Evolutionary conservation across 305 asterid genomes (phyloP), one percentile per base, ranked within the genome.

Genomic region (Salvia sclarea): DNA sequence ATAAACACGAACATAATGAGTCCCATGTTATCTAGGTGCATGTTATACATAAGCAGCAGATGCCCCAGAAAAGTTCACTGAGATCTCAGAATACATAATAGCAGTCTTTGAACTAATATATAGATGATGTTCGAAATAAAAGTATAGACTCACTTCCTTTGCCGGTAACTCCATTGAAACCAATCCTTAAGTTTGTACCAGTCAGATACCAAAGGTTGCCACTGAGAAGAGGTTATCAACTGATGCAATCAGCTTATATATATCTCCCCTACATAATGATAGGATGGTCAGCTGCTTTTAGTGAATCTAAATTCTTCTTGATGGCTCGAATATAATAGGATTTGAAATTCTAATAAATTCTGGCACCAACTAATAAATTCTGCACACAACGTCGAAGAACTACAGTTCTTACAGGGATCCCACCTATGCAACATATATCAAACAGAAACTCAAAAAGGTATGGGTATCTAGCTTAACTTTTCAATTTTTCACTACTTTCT

Each of bases 101-200:
- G 64, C 30, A 33, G 35, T n/a, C 8, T 44, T 44, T 44, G 7
- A 24, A 14, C 21, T 13, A 41, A 41, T 0, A 59, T 9, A 59
- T 37, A 17, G n/a, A 61, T 37, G 70, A 28, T 9, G 18, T 18
- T 4, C 0, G 38, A 48, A 14, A 18, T 2, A 33, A 31, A 20
- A 52, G 11, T 35, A 24, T 9, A 10, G 13, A 40, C 24, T n/a
- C 3, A 53, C 28, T 33, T 65, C 33, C 20, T n/a, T 38, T 17
- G 25, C 25, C 52, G 48, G 40, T 20, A 30, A 62, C 63, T 40
- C 25, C 47, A 11, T 52, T 2, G 63, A 61, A 70, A 57, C 59
- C 8, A 69, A 31, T 12, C n/a, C 59, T 57, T n/a, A n/a, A n/a
- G 8, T 18, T 18, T 21, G 62, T 22, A 53, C 10, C 71, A 21